Percentiles rank a stretch among this genome's conserved stretches.
phyloP scores from a whole-genome alignment of 2,329 filamentous ascomycete species.

The Botrytis elliptica region DNA sequence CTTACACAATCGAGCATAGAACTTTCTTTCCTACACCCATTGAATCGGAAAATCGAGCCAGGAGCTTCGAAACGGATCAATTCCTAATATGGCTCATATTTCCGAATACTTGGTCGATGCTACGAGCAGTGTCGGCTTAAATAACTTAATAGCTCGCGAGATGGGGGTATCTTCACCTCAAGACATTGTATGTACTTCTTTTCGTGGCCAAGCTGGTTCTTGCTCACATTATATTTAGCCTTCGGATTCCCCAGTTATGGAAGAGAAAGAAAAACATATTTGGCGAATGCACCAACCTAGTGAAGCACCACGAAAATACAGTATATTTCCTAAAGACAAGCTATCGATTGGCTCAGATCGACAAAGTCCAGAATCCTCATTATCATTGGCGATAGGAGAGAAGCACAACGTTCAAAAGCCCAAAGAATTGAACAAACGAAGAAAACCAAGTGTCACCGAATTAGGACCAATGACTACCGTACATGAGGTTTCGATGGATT shows the following conservation, averaged over 20 bases:
- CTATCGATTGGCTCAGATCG: slow-evolving; percentile 40
- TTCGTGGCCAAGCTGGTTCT: slow-evolving; percentile 11
- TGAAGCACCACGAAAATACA: slow-evolving; percentile 51
- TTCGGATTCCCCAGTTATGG: slow-evolving; percentile 23
- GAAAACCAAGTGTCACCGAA: slow-evolving; percentile 64
- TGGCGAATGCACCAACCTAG: slow-evolving; percentile 61
- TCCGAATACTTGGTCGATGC: slow-evolving; percentile 13
- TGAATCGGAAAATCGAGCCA: slow-evolving; percentile 27
- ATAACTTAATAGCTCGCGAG: slow-evolving; percentile 35
- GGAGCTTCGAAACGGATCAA: slow-evolving; percentile 26
- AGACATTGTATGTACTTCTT: slow-evolving; percentile 35
- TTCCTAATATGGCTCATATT: slow-evolving; percentile 22
- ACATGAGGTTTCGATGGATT: slow-evolving; percentile 67
- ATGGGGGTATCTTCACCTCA: slow-evolving; percentile 40
- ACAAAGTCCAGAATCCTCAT: slow-evolving; percentile 45
- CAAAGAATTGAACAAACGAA: slow-evolving; percentile 58
- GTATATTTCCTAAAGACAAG: slow-evolving; percentile 56
- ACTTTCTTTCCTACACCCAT: slow-evolving; percentile 20
- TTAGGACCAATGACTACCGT: slow-evolving; percentile 68
- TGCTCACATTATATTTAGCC: slow-evolving; percentile 30
- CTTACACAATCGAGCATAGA: not conserved
- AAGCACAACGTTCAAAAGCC: slow-evolving; percentile 48
- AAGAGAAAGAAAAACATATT: slow-evolving; percentile 49
- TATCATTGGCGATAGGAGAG: slow-evolving; percentile 42
- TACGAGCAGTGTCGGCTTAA: slow-evolving; percentile 17